Percentiles rank a stretch among this genome's conserved stretches.
These are phyloP conservation scores for Rhododendron ovatum DNA, from an alignment of 148 eudicot genomes.

Conservation along the genomic window DNA sequence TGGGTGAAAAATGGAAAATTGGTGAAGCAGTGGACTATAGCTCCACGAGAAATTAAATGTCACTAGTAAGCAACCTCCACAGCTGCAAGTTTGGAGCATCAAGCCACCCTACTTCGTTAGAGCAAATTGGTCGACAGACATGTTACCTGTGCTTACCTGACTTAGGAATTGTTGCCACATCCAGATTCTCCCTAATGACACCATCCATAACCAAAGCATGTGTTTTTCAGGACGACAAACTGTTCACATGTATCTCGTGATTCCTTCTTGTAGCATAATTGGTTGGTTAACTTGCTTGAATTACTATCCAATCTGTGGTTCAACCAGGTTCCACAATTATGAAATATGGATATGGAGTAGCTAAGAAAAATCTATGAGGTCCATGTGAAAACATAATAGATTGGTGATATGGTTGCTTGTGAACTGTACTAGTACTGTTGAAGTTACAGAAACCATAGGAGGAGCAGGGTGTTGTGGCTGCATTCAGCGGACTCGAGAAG, in stretches of 20 bases:
- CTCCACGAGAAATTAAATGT: too few species aligned
- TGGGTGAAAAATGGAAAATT: too few species aligned
- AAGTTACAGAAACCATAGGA: not conserved
- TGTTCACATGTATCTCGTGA: not conserved
- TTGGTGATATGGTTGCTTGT: not conserved
- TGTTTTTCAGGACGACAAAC: too few species aligned
- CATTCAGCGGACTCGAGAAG: not conserved
- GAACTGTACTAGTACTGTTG: not conserved
- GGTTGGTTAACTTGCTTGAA: not conserved
- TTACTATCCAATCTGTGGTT: not conserved
- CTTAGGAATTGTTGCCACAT: too few species aligned
- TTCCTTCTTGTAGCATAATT: not conserved
- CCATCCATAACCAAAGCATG: too few species aligned
- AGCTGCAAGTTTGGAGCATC: too few species aligned
- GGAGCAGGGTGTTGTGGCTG: not conserved
- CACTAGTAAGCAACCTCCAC: too few species aligned
- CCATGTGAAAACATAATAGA: not conserved
- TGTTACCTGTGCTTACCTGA: too few species aligned
- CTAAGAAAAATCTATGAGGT: not conserved
- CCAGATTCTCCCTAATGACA: too few species aligned
- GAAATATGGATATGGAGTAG: not conserved
- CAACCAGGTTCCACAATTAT: not conserved
- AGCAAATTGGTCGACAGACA: too few species aligned
- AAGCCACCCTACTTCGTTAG: too few species aligned
- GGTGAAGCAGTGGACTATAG: too few species aligned